A percentile compares a stretch with the other conserved stretches of the same genome.
Evolutionary conservation across 129 eudicot species (phyloP).

Genomic region (Gnaphalium uliginosum): DNA sequence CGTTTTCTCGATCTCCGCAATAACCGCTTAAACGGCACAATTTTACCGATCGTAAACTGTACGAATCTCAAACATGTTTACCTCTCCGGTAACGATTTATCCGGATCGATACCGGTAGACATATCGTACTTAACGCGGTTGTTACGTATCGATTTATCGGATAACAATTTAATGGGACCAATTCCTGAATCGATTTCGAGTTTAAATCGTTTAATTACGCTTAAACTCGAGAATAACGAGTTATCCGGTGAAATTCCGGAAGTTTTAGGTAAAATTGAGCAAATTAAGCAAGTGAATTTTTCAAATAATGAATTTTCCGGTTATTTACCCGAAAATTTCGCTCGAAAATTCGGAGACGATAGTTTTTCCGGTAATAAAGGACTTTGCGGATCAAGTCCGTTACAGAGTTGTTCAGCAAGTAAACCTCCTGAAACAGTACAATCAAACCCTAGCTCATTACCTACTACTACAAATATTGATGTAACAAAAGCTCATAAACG

Average conservation of each 20-base stretch:
- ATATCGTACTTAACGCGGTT: constrained; percentile 56
- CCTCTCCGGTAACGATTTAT: constrained; percentile 76
- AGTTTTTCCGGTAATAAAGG: constrained; percentile 84
- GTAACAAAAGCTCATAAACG: constrained; percentile 36
- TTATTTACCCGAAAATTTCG: constrained; percentile 36
- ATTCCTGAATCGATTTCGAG: constrained; percentile 52
- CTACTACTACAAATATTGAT: constrained; percentile 36
- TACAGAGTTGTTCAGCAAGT: constrained; percentile 53
- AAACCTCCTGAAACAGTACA: constrained; percentile 46
- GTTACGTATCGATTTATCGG: constrained; percentile 73
- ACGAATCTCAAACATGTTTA: constrained; percentile 68
- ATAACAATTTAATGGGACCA: constrained; percentile 71
- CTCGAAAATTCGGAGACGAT: constrained; percentile 36
- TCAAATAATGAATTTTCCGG: constrained; percentile 79
- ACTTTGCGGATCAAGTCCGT: constrained; percentile 57
- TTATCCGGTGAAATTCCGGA: constrained; percentile 62
- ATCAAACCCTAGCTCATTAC: constrained; percentile 78
- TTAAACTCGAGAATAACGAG: constrained; percentile 68
- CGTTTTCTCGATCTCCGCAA: constrained; percentile 74
- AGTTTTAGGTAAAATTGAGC: constrained; percentile 33
- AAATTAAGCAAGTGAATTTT: constrained; percentile 51
- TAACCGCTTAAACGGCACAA: constrained; percentile 81
- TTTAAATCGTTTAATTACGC: constrained; percentile 57
- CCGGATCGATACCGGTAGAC: constrained; percentile 71
- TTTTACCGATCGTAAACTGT: constrained; percentile 51